phyloP scores from a whole-genome alignment of 176 grass and related monocot species.

The Lolium multiflorum region DNA sequence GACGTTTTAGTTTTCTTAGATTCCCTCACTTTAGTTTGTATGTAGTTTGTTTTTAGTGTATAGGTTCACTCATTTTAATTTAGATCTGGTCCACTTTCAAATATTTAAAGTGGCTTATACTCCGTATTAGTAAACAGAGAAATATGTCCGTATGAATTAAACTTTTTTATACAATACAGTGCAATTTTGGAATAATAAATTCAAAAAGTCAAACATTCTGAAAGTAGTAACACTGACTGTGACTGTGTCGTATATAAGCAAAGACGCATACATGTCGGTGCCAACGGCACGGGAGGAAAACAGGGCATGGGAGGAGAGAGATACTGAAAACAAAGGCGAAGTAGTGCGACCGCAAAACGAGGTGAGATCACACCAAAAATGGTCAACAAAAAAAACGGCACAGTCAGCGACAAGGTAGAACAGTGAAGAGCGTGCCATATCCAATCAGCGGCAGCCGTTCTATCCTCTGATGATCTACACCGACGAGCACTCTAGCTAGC shows the following conservation, averaged over 20 bases:
- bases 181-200: no score
- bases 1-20: no score
- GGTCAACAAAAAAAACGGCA: neutral
- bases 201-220: neutral
- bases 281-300: neutral
- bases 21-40: no score
- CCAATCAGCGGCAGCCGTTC: neutral
- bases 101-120: no score
- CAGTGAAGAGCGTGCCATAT: slow-evolving; percentile 1
- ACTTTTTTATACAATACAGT: no score
- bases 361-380: neutral
- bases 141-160: no score
- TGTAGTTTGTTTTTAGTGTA: no score
- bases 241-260: neutral
- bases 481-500: neutral
- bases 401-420: neutral
- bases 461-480: neutral
- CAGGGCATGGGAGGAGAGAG: neutral
- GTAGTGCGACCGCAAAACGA: neutral
- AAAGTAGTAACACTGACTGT: neutral
- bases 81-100: no score
- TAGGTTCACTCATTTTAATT: no score
- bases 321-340: neutral
- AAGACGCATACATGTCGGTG: neutral
- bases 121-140: no score